A percentile compares a stretch with the other conserved stretches of the same genome.
These are phyloP conservation scores for Laguncularia racemosa DNA, from an alignment of 345 rosid genomes.

Conservation along the genomic window DNA sequence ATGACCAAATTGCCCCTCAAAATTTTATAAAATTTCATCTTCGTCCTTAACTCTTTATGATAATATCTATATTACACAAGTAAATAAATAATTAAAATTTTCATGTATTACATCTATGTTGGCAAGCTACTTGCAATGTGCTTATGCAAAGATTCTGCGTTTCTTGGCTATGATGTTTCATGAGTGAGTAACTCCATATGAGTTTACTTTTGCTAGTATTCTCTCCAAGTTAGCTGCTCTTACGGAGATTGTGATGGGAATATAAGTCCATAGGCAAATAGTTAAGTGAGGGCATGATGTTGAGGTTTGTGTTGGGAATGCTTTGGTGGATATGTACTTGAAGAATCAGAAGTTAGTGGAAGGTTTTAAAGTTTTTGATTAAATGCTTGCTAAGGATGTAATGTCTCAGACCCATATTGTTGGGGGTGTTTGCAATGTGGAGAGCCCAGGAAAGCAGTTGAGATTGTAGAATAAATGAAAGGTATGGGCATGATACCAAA, in stretches of 20 bases:
- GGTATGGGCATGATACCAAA: constrained; percentile 36
- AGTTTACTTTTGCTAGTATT: constrained; percentile 36
- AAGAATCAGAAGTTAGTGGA: constrained; percentile 29
- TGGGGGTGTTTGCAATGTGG: constrained; percentile 36
- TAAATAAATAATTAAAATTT: too few relatives aligned
- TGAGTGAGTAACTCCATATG: constrained; percentile 39
- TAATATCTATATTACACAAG: too few relatives aligned
- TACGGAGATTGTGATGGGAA: constrained; percentile 29
- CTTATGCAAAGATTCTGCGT: constrained; percentile 17
- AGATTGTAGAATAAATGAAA: constrained; percentile 33
- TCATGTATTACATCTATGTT: too few relatives aligned
- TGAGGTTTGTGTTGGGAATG: constrained; percentile 41
- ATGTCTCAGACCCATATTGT: constrained; percentile 50
- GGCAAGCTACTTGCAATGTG: constrained; percentile 36
- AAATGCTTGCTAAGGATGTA: constrained; percentile 30
- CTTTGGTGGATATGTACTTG: constrained; percentile 38
- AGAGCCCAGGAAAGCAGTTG: constrained; percentile 34
- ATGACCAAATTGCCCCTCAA: too few relatives aligned
- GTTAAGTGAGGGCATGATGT: constrained; percentile 40
- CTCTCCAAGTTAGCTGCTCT: constrained; percentile 33
- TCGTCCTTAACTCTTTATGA: too few relatives aligned
- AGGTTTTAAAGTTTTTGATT: constrained; percentile 30
- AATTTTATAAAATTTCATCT: too few relatives aligned
- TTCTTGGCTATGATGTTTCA: constrained; percentile 34
- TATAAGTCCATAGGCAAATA: constrained; percentile 41